Conservation (phyloP, 2,329 filamentous ascomycete genomes). For the Fusarium miscanthi region DNA sequence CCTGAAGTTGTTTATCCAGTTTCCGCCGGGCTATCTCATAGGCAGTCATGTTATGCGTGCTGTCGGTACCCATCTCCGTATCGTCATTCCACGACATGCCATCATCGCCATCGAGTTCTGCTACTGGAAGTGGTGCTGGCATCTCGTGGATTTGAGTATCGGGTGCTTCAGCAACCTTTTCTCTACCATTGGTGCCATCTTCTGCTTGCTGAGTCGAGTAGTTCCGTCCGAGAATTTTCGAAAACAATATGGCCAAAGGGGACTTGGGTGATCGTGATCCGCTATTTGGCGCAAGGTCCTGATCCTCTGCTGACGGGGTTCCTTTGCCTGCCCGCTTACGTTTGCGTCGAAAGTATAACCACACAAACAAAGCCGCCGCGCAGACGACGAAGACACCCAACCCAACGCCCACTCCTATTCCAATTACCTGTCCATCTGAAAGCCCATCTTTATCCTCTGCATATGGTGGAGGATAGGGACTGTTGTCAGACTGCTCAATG, state of each 20-base stretch:
- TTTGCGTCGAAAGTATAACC: conserved; percentile 50
- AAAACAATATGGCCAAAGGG: conserved; percentile 50
- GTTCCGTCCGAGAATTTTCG: conserved; percentile 54
- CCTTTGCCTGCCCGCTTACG: conserved; percentile 44
- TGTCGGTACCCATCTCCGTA: conserved; percentile 55
- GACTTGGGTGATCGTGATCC: conserved; percentile 42
- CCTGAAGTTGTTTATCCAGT: conserved; percentile 62
- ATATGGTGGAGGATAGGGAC: conserved; percentile 57
- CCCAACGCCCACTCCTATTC: conserved; percentile 59
- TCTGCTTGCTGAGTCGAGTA: conserved; percentile 43
- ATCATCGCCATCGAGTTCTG: conserved; percentile 61
- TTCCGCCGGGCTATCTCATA: conserved; percentile 65
- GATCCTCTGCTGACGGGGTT: conserved; percentile 46
- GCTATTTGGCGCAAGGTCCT: conserved; percentile 52
- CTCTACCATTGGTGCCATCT: conserved; percentile 36
- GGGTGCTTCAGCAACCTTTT: conserved; percentile 49
- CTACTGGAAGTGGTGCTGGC: conserved; percentile 58
- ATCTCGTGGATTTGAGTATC: conserved; percentile 65
- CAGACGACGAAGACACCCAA: conserved; percentile 51
- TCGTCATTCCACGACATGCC: conserved; percentile 52
- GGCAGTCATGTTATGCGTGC: conserved; percentile 54
- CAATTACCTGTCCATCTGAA: conserved; percentile 56
- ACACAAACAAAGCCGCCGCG: conserved; percentile 46
- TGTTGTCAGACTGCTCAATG: conserved; percentile 58
- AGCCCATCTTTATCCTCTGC: conserved; percentile 44